A percentile compares a stretch with the other conserved stretches of the same genome.
phyloP scores from a whole-genome alignment of 2,329 filamentous ascomycete genomes.

The Didymella arachidicola region DNA sequence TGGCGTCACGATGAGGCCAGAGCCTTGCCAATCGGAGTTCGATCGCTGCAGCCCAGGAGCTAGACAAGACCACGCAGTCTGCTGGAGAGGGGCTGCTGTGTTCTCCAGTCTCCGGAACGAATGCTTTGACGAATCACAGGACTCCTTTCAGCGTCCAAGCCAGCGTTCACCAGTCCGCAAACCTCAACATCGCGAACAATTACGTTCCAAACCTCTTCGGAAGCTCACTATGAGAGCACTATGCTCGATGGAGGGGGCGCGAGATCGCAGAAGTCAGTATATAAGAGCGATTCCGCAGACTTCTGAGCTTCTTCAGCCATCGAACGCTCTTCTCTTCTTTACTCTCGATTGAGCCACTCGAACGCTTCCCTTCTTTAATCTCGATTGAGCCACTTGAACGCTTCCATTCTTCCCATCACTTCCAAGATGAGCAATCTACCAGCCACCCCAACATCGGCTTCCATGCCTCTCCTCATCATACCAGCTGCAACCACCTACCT shows the following conservation, averaged over 20 bases:
- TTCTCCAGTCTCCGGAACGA: neutral
- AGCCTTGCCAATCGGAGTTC: slow-evolving; percentile 5
- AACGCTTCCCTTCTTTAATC: neutral
- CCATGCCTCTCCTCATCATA: slow-evolving; percentile 15
- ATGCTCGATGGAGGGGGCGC: neutral
- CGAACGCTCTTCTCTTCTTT: neutral
- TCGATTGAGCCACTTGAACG: neutral
- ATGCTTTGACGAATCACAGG: slow-evolving; percentile 2
- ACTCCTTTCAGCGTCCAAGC: neutral
- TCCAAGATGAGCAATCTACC: slow-evolving; percentile 2
- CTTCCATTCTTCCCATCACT: neutral
- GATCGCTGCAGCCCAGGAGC: neutral
- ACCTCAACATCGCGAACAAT: neutral
- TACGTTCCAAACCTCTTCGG: neutral
- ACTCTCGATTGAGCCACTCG: neutral
- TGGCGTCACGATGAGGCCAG: neutral
- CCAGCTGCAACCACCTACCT: slow-evolving; percentile 6
- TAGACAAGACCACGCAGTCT: neutral
- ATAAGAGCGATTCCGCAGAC: neutral
- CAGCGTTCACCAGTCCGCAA: slow-evolving; percentile 6
- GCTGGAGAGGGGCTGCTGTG: neutral
- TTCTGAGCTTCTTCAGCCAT: neutral
- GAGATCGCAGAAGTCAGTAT: slow-evolving; percentile 3
- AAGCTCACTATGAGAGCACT: slow-evolving; percentile 18
- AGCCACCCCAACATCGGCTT: neutral